phyloP scores from a whole-genome alignment of 2,329 filamentous ascomycete species.

The Dendryphion nanum region DNA sequence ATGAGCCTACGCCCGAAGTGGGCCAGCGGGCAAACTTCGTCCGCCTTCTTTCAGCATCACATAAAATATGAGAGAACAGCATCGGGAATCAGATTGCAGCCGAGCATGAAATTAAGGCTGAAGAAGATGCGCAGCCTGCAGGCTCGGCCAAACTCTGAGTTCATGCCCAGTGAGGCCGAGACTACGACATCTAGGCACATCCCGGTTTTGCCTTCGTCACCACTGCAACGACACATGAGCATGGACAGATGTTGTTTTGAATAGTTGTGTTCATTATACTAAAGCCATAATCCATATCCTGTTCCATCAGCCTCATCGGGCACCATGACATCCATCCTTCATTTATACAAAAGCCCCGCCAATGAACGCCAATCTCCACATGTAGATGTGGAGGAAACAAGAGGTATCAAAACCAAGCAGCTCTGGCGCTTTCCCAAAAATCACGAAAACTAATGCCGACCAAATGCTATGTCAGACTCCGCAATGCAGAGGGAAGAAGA shows the following conservation, averaged over 20 bases:
- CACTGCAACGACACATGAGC: too few species aligned
- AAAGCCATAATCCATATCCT: slow-evolving; percentile 9
- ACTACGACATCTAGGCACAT: too few species aligned
- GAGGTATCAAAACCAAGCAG: slow-evolving; percentile 22
- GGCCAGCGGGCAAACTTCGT: too few species aligned
- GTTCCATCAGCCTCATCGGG: background rate
- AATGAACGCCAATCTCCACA: slow-evolving; percentile 10
- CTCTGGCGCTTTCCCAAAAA: slow-evolving; percentile 8
- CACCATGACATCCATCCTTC: slow-evolving; percentile 3
- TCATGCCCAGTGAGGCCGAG: too few species aligned
- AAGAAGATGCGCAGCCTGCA: too few species aligned
- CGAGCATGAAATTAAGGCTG: too few species aligned
- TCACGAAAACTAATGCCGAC: background rate
- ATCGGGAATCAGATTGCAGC: too few species aligned
- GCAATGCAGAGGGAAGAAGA: slow-evolving; percentile 25
- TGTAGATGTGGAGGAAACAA: slow-evolving; percentile 4
- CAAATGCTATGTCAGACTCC: slow-evolving; percentile 21
- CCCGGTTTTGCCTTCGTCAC: too few species aligned
- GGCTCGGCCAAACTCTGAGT: too few species aligned
- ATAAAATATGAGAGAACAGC: too few species aligned
- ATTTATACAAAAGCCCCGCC: slow-evolving; percentile 4
- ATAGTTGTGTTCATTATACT: slow-evolving; percentile 17
- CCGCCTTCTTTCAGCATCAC: too few species aligned
- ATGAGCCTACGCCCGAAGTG: too few species aligned
- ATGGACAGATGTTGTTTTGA: background rate